A percentile compares a stretch with the other conserved stretches of the same genome.
Conservation (phyloP, 192 early-diverging fungal species). For the Coemansia guatemalensis region DNA sequence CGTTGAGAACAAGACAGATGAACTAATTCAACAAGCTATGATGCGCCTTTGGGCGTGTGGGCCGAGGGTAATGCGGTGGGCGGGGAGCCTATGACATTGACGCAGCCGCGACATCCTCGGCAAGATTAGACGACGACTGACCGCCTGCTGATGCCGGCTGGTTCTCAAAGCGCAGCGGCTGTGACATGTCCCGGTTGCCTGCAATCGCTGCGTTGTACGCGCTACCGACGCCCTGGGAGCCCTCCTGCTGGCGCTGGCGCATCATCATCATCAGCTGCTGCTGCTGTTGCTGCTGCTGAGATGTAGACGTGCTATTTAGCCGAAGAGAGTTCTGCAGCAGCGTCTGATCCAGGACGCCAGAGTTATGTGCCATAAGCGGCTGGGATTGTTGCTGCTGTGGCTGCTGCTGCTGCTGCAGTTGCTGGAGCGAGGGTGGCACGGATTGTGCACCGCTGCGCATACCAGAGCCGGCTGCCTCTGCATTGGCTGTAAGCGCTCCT, state of each 20-base stretch:
- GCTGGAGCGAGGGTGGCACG: conserved; percentile 23
- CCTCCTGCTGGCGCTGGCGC: conserved; percentile 37
- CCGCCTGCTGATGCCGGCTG: conserved; percentile 10
- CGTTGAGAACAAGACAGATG: neutral
- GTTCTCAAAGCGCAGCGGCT: conserved; percentile 25
- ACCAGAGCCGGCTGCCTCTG: conserved; percentile 14
- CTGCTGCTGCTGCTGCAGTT: conserved; percentile 19
- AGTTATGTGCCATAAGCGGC: neutral
- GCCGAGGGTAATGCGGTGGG: neutral
- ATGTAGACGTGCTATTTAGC: conserved; percentile 9
- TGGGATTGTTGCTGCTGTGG: conserved; percentile 4
- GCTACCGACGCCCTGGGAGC: conserved; percentile 11
- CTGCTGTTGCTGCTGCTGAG: conserved; percentile 35
- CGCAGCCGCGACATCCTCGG: conserved; percentile 42
- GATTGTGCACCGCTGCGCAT: conserved; percentile 34
- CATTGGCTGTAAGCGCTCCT: conserved; percentile 14
- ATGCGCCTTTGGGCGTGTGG: neutral
- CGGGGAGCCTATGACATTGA: conserved; percentile 26
- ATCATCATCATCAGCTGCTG: conserved; percentile 18
- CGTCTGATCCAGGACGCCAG: conserved; percentile 15
- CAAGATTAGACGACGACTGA: conserved; percentile 25
- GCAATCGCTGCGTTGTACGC: conserved; percentile 18
- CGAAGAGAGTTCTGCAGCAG: conserved; percentile 30
- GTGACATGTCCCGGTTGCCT: conserved; percentile 8
- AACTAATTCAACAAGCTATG: neutral